These are phyloP conservation scores for Suillus brevipes DNA, from an alignment of 768 basidiomycete species.

Conservation along the genomic window DNA sequence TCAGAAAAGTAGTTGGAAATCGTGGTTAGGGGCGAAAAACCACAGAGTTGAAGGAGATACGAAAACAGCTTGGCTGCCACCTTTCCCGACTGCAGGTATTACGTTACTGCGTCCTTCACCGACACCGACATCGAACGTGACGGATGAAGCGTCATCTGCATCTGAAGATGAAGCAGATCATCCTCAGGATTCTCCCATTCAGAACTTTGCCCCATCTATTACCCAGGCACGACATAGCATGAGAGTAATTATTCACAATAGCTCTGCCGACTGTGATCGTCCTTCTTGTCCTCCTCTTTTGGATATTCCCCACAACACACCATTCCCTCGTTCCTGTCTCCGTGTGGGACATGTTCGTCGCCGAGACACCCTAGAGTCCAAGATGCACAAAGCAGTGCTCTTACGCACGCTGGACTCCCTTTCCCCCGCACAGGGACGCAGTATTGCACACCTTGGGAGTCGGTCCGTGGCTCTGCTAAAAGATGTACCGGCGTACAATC, in stretches of 20 bases:
- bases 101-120: conserved; percentile 23
- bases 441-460: conserved; percentile 46
- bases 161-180: conserved; percentile 37
- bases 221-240: conserved; percentile 40
- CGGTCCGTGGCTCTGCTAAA: conserved; percentile 29
- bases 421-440: conserved; percentile 40
- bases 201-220: conserved; percentile 27
- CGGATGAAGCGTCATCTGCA: conserved; percentile 38
- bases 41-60: conserved; percentile 28
- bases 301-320: conserved; percentile 32
- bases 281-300: conserved; percentile 51
- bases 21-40: conserved; percentile 52
- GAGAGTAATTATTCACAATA: conserved; percentile 45
- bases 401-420: conserved; percentile 45
- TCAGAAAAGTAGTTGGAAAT: conserved; percentile 53
- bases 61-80: conserved; percentile 34
- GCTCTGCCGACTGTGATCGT: conserved; percentile 36
- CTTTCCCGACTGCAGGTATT: conserved; percentile 20
- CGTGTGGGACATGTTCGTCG: conserved; percentile 35
- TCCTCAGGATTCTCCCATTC: conserved; percentile 18
- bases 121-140: conserved; percentile 20
- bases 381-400: conserved; percentile 52
- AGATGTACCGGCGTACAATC: conserved; percentile 28
- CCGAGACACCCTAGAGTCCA: conserved; percentile 42
- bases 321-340: conserved; percentile 63